Evolutionary conservation across 257 asterid species (phyloP), one percentile per base, ranked within the genome.

Genomic region (Solanum habrochaites): DNA sequence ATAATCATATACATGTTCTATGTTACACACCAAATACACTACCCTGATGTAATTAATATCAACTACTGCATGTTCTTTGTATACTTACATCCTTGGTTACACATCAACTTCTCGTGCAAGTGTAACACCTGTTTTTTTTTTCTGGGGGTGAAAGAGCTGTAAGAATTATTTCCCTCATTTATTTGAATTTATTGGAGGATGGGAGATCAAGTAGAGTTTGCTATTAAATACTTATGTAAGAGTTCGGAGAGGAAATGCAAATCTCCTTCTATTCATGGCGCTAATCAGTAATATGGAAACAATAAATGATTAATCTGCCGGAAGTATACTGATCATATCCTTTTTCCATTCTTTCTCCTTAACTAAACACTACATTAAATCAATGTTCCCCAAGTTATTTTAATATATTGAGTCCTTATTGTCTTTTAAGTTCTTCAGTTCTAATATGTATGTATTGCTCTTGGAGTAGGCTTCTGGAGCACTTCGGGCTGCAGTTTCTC

Each of bases 401-500:
- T 27, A 16, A 18, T 49, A n/a, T 81, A 81, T 47, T 29, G 45
- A 49, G 85, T 49, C 69, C 45, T 9, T 49, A 80, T 5, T 15
- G 39, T 64, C 43, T 32, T 81, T 27, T 67, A 5, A 81, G 85
- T 29, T 27, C 66, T 8, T 78, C 84, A 8, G 58, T 27, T 81
- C 43, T 81, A 6, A 29, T 29, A 67, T 16, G 37, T 40, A 80
- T 83, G 71, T 75, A 69, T 90, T 42, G 89, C 88, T 87, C 82
- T 83, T 72, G 75, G 83, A 90, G 69, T 88, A 97, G 99, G 91
- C 91, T 90, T 90, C 98, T 85, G 99, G 96, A 69, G 90, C 95
- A 83, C 97, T 92, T 86, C 92, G 99, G 90, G 88, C 97, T 85
- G 97, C 95, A 64, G 98, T 98, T 86, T 95, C 99, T 89, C 98